These are phyloP conservation scores for Betula pendula DNA, from an alignment of 306 rosid genomes.

Conservation along the genomic window DNA sequence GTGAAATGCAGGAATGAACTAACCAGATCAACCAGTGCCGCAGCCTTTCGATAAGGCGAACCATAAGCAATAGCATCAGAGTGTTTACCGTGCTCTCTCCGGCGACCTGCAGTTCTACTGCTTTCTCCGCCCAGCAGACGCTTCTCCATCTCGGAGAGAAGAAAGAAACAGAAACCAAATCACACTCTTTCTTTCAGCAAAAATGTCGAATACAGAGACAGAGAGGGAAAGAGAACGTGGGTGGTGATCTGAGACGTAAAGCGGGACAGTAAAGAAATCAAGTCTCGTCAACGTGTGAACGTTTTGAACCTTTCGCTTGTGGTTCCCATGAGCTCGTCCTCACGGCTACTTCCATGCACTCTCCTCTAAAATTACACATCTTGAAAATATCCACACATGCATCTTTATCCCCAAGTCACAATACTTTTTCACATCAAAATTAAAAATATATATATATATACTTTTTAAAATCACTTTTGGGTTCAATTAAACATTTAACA, in stretches of 20 bases:
- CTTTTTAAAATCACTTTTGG: too few relatives aligned
- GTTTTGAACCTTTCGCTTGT: background rate
- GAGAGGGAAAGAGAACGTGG: background rate
- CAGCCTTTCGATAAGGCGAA: slow-evolving; percentile 71
- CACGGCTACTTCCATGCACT: background rate
- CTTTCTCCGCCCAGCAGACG: slow-evolving; percentile 61
- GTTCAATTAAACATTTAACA: too few relatives aligned
- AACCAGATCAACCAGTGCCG: slow-evolving; percentile 93
- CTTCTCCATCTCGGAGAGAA: slow-evolving; percentile 41
- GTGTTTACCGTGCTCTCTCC: slow-evolving; percentile 30
- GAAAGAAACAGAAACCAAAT: background rate
- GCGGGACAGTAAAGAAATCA: background rate
- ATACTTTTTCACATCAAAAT: too few relatives aligned
- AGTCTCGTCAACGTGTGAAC: background rate
- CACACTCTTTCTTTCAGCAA: background rate
- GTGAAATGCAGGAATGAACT: slow-evolving; percentile 9
- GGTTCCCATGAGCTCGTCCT: background rate
- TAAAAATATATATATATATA: too few relatives aligned
- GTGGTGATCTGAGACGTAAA: background rate
- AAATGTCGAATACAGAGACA: background rate
- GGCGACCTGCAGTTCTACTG: slow-evolving; percentile 36
- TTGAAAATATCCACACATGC: too few relatives aligned
- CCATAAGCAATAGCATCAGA: slow-evolving; percentile 75
- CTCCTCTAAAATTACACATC: background rate
- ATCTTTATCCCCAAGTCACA: too few relatives aligned